Conservation (phyloP, 106 monocot genomes). For the Vanilla planifolia region DNA sequence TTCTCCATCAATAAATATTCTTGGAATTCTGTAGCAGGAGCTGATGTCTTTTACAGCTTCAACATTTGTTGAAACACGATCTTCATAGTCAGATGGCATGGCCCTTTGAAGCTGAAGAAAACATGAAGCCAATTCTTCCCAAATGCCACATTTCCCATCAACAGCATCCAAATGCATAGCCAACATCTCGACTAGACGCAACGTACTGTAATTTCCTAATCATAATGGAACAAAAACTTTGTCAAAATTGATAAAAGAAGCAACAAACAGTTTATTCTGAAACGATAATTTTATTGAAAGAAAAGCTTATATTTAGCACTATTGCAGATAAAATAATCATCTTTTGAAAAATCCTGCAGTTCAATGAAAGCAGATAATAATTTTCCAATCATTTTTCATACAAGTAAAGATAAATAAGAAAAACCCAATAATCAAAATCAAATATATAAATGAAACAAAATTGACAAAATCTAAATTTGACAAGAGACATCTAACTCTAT, state of each 20-base stretch:
- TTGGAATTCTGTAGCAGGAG: constrained; percentile 7
- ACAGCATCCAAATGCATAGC: constrained; percentile 38
- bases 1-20: constrained; percentile 9
- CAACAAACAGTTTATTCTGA: not conserved
- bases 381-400: not conserved
- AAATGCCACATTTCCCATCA: constrained; percentile 21
- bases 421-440: not conserved
- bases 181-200: constrained; percentile 37
- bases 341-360: not conserved
- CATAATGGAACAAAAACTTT: not conserved
- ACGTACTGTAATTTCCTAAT: constrained; percentile 37
- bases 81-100: constrained; percentile 16
- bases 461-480: not conserved
- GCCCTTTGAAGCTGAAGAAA: constrained; percentile 22
- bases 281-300: not conserved
- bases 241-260: not conserved
- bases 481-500: not conserved
- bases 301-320: not conserved
- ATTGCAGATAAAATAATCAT: not conserved
- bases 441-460: not conserved
- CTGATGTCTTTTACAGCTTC: not conserved
- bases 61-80: constrained; percentile 25
- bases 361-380: too few relatives aligned
- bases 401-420: not conserved
- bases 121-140: constrained; percentile 42